Base-by-base conservation (phyloP, 805 yeast species). In the Saccharomycopsis selenospora region DNA sequence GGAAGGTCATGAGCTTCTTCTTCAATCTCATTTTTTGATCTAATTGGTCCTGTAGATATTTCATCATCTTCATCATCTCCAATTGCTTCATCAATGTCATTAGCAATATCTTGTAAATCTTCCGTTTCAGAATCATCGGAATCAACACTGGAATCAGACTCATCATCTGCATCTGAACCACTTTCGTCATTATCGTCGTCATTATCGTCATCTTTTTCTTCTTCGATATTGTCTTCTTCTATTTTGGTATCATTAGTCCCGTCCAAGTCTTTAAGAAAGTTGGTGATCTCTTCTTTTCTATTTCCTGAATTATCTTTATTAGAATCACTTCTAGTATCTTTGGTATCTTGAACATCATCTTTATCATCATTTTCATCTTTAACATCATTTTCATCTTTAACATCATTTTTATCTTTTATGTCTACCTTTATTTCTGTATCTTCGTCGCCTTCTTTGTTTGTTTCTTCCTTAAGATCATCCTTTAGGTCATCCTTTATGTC, bases 11-110 rank as follows among this genome's bases (percentile, higher is more conserved):
- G 82, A 0, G 88, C 83, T 0, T 66, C 68, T 57, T 82, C 95
- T 46, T 86, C 88, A 0, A 66, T 55, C 59, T 91, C 98, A 60
- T 91, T 83, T 51, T 80, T 82, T 1, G 97, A 88, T 26, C 69
- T 63, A 20, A 91, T 85, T 0, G 95, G 95, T 0, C 79, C 88
- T 1, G 64, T 66, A 3, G 66, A 62, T 17, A 60, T 69, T 20
- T 71, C 79, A 6, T 72, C 77, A 11, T 72, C 77, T 2, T 57
- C 67, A 6, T 56, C 60, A 5, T 61, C 66, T 11, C 8, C 28
- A 13, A 22, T 18, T 10, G 28, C 45, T 14, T 59, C 65, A 17
- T 43, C 52, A 4, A 50, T 46, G 13, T 51, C 59, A 13, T 36
- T 46, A n/a, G 38, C 52, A 8, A 43, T 56, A n/a, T 48, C 57